Conservation (phyloP, 2,329 filamentous ascomycete genomes). For the Aureobasidium leucospermi region DNA sequence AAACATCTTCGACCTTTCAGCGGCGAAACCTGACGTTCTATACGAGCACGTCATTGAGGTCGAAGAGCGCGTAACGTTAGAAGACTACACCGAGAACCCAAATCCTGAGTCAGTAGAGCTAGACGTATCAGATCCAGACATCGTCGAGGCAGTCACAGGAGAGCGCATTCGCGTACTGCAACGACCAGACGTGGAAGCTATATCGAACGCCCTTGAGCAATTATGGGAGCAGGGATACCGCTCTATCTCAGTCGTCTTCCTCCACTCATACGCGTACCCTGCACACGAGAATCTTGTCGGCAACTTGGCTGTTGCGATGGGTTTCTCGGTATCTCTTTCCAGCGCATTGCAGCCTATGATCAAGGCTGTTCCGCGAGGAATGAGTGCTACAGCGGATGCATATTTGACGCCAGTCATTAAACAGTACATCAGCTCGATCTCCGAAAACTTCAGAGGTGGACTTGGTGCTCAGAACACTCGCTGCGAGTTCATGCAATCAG, state of each 20-base stretch:
- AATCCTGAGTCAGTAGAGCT: slow-evolving; percentile 21
- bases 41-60: slow-evolving; percentile 21
- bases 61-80: slow-evolving; percentile 26
- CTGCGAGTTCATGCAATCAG: slow-evolving; percentile 30
- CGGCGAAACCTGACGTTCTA: slow-evolving; percentile 19
- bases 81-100: slow-evolving; percentile 27
- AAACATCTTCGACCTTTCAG: slow-evolving; percentile 24
- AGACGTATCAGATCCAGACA: slow-evolving; percentile 6
- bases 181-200: slow-evolving; percentile 17
- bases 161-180: slow-evolving; percentile 25
- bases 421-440: slow-evolving; percentile 17
- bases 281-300: slow-evolving; percentile 25
- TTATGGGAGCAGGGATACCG: slow-evolving; percentile 29
- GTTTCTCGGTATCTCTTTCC: slow-evolving; percentile 26
- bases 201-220: slow-evolving; percentile 17
- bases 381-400: slow-evolving; percentile 18
- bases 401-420: slow-evolving; percentile 18
- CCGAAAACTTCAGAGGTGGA: slow-evolving; percentile 16
- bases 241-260: slow-evolving; percentile 30
- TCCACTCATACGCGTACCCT: slow-evolving; percentile 29
- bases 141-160: slow-evolving; percentile 23
- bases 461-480: slow-evolving; percentile 21
- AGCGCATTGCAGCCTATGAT: slow-evolving; percentile 22
- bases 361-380: slow-evolving; percentile 17
- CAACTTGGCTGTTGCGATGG: slow-evolving; percentile 24